Percentiles rank a stretch among this genome's conserved stretches.
Evolutionary conservation across 305 asterid species (phyloP).

Genomic region (Fraxinus dipetala): DNA sequence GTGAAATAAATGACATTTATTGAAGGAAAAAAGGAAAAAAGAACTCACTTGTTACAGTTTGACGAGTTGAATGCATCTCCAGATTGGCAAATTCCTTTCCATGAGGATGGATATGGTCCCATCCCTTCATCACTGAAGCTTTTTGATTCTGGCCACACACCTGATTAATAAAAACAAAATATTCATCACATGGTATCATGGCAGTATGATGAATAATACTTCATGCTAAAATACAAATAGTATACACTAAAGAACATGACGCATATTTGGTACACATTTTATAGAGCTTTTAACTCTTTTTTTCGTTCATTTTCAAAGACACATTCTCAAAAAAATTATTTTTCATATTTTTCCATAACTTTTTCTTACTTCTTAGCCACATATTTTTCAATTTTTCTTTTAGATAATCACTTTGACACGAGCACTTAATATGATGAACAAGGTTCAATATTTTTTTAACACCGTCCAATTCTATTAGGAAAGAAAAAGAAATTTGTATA

Average conservation of each 20-base stretch:
- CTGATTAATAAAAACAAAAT: constrained; percentile 30
- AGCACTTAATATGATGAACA: background rate
- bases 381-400: no score
- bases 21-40: background rate
- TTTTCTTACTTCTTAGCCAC: no score
- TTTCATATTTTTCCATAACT: background rate
- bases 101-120: constrained; percentile 62
- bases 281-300: no score
- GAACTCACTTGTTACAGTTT: constrained; percentile 69
- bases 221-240: background rate
- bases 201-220: background rate
- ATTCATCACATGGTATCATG: background rate
- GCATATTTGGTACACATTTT: background rate
- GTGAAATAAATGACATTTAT: background rate
- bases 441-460: no score
- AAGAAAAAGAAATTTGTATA: background rate
- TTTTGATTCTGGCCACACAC: constrained; percentile 88
- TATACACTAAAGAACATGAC: background rate
- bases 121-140: constrained; percentile 67
- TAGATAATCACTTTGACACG: no score
- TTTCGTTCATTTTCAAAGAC: no score
- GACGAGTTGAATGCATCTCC: constrained; percentile 68
- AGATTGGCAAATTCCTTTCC: constrained; percentile 84
- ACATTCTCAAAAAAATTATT: no score
- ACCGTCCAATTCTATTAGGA: background rate